These are phyloP conservation scores for Globisporangium paddicum DNA, from an alignment of 352 stramenopile species.

Conservation along the genomic window DNA sequence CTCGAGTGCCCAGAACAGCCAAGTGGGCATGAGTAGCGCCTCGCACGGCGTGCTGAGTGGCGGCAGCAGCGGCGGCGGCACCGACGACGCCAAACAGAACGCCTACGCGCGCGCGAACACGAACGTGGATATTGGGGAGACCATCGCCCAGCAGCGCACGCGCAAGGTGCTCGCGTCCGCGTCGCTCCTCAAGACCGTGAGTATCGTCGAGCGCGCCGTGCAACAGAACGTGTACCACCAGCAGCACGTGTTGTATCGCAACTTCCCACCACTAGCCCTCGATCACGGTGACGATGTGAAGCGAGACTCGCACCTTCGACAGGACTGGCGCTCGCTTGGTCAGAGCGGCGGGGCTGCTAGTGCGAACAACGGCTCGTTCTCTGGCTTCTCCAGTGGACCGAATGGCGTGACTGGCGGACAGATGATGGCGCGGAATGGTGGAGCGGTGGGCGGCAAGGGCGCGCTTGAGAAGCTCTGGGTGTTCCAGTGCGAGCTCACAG, in stretches of 20 bases:
- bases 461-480: conserved; percentile 72
- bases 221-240: conserved; percentile 89
- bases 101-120: conserved; percentile 65
- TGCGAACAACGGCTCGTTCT: conserved; percentile 14
- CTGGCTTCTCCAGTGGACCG: conserved; percentile 13
- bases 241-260: conserved; percentile 79
- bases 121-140: conserved; percentile 70
- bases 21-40: conserved; percentile 34
- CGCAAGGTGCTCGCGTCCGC: conserved; percentile 51
- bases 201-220: conserved; percentile 77
- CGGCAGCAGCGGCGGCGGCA: conserved; percentile 21
- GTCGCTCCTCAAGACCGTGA: conserved; percentile 55
- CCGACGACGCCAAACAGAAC: conserved; percentile 36
- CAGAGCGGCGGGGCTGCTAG: not conserved
- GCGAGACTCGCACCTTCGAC: not conserved
- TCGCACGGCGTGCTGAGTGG: conserved; percentile 41
- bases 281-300: not conserved
- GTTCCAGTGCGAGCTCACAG: conserved; percentile 63
- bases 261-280: conserved; percentile 47
- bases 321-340: conserved; percentile 12
- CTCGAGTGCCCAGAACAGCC: conserved; percentile 36
- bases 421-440: conserved; percentile 1
- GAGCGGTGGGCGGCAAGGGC: conserved; percentile 3
- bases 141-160: conserved; percentile 65
- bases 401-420: not conserved